Evolutionary conservation across 495 filamentous ascomycete species (phyloP).

Genomic region (Mytilinidion resinicola): DNA sequence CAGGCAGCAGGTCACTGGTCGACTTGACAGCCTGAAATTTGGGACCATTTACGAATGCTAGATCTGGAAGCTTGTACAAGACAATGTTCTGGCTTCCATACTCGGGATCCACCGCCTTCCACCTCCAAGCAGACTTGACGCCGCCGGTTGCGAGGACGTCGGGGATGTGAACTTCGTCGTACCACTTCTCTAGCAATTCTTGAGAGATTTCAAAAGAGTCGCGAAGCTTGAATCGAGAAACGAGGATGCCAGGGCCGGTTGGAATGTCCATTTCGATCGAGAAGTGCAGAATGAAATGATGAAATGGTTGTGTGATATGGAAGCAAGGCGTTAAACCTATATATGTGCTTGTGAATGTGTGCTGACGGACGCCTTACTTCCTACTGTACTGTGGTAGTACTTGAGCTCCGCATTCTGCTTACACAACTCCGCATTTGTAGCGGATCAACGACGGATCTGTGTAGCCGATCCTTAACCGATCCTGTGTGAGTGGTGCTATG

Average conservation of each 20-base stretch:
- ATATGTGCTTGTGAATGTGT: no score
- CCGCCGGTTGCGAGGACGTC: constrained; percentile 25
- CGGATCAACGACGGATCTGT: no score
- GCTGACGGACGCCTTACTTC: no score
- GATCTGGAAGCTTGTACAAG: constrained; percentile 27
- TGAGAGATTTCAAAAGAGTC: constrained; percentile 12
- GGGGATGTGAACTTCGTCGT: constrained; percentile 30
- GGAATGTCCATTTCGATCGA: no score
- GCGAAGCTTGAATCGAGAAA: constrained; percentile 7
- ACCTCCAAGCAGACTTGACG: constrained; percentile 23
- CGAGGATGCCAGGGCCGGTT: constrained; percentile 17
- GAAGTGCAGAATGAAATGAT: no score
- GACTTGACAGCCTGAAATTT: constrained; percentile 8
- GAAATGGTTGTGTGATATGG: no score
- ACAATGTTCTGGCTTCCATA: constrained; percentile 23
- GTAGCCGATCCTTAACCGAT: no score
- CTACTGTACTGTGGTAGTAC: no score
- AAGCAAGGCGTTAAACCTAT: no score
- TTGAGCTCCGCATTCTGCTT: no score
- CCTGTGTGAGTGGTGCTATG: no score
- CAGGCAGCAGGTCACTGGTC: constrained; percentile 17
- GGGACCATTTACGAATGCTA: constrained; percentile 20
- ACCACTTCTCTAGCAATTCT: constrained; percentile 27
- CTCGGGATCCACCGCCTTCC: constrained; percentile 16
- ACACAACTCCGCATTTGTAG: no score